Evolutionary conservation across 441 rosid species (phyloP), one percentile per base, ranked within the genome.

Genomic region (Isatis lusitanica): DNA sequence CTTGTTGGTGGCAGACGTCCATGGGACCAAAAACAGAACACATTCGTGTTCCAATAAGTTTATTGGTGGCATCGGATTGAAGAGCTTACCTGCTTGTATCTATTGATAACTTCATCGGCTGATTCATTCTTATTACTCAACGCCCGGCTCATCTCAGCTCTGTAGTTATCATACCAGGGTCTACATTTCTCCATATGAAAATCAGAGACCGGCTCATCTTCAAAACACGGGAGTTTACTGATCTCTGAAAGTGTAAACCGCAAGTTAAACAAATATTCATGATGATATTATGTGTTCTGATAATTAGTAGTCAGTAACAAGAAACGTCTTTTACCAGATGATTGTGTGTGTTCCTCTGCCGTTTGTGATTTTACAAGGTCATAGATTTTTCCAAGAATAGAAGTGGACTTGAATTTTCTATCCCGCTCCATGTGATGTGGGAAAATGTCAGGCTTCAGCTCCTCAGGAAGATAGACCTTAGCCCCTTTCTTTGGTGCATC

Each of bases 401-500:
- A 92, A 10, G 77, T 76, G 17, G 99, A 94, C 5, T 21, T 76
- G 78, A 77, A 90, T 18, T 80, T 81, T 12, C 0, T 9, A 9
- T 74, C 61, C 66, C 67, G 81, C 71, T 74, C 90, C 97, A 95
- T 86, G 77, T 85, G 76, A 67, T 86, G 90, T 0, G 99, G 99
- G 50, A 76, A 89, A 8, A 9, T 35, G 3, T 81, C 77, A 6
- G 85, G 78, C 79, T 44, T 77, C 78, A 95, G 55, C 1, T 68
- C 68, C 5, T 51, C 16, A 0, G 96, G 91, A 53, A 91, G 65
- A 66, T 81, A 73, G 18, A 89, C 70, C 89, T 81, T 82, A 68
- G 87, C 89, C 1, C 85, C 71, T 18, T 76, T 83, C 66, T 92
- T 92, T 0, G 97, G 85, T 55, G 96, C 97, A 85, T 92, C 97